Evolutionary conservation across 176 grass and related monocot genomes (phyloP).

Genomic region (Eragrostis curvula): DNA sequence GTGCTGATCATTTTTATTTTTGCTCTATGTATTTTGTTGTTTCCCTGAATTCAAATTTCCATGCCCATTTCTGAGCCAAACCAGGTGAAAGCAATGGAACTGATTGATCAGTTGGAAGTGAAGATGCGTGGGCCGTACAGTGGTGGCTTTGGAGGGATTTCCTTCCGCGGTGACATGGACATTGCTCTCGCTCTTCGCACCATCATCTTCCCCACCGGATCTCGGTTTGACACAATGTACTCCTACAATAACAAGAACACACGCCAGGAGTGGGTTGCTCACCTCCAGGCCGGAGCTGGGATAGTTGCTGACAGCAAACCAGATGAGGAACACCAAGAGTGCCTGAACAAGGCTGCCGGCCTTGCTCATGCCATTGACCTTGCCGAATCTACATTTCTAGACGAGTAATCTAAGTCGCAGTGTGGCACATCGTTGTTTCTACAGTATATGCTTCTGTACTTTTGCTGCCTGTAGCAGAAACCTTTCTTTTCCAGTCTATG

Average conservation of each 20-base stretch:
- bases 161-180: slow-evolving; percentile 80
- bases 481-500: background rate
- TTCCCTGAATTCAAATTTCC: background rate
- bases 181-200: slow-evolving; percentile 81
- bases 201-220: slow-evolving; percentile 62
- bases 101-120: slow-evolving; percentile 79
- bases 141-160: slow-evolving; percentile 81
- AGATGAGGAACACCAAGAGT: slow-evolving; percentile 77
- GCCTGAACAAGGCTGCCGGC: slow-evolving; percentile 75
- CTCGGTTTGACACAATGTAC: slow-evolving; percentile 65
- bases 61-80: background rate
- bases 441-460: background rate
- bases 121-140: slow-evolving; percentile 77
- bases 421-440: background rate
- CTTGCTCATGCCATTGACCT: slow-evolving; percentile 78
- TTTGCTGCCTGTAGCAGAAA: background rate
- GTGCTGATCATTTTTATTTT: background rate
- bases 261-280: slow-evolving; percentile 80
- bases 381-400: slow-evolving; percentile 70
- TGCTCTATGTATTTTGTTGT: background rate
- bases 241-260: slow-evolving; percentile 36
- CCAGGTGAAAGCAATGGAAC: slow-evolving; percentile 94
- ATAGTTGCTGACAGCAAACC: slow-evolving; percentile 85
- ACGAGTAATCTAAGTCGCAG: slow-evolving; percentile 17
- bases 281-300: slow-evolving; percentile 73